Evolutionary conservation across 768 basidiomycete genomes (phyloP), one percentile per base, ranked within the genome.

Genomic region (Trametes cingulata): DNA sequence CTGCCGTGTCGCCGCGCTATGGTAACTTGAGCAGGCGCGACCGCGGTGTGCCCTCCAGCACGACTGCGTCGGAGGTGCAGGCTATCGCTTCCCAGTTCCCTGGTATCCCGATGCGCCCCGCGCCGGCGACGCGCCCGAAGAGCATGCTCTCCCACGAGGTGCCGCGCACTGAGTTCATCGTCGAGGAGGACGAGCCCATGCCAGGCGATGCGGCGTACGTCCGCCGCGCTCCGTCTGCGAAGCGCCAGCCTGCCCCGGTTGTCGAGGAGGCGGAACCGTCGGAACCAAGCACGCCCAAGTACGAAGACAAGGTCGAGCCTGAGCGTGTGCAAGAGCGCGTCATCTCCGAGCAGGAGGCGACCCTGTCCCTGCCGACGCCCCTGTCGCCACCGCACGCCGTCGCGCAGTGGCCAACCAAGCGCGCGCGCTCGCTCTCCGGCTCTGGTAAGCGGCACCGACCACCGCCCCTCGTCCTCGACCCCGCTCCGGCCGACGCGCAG

Each of bases 21-120:
- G 48, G 57, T 46, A 39, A 35, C 14, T 56, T 67, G 52, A 50
- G 24, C 56, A 29, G 64, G 8, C 69, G 25, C 20, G 68, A 65
- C 17, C 74, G 73, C 52, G 69, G 62, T 0, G 58, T 45, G 56
- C 52, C 66, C 2, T 63, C 63, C 42, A 62, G 72, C 64, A 69
- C 73, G 59, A 69, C 71, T n/a, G 72, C 72, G 29, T 76, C 78
- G 2, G 80, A 83, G 58, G 77, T 86, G 35, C 79, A 78, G 19
- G 81, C 83, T 36, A 73, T 86, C 53, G 77, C 83, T 6, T 62
- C 70, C 39, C 80, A 80, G 69, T 88, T 87, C 72, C 84, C 86
- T 37, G 75, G 71, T 14, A 74, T 80, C 50, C 83, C 82, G 6
- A 68, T 73, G 36, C 70, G 73, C 71, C 61, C 65, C 61, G 61